A percentile compares a stretch with the other conserved stretches of the same genome.
Evolutionary conservation across 2,329 filamentous ascomycete genomes (phyloP).

Genomic region (Stachybotrys chartarum): DNA sequence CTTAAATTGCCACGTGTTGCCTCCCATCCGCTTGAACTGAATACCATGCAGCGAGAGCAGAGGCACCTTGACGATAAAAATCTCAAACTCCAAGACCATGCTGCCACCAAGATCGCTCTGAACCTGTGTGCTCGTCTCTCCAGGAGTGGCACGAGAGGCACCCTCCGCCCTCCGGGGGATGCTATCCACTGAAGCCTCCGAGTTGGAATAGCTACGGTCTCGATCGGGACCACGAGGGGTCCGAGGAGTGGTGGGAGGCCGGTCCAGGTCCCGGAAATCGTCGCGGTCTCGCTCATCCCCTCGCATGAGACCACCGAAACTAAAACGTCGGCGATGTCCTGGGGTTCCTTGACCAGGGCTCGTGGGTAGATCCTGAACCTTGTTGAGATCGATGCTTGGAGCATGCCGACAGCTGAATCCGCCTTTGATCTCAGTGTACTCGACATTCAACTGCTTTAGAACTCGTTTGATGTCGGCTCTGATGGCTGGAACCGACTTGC

Average conservation of each 20-base stretch:
- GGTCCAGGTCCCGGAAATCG: slow-evolving; percentile 57
- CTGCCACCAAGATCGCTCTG: slow-evolving; percentile 82
- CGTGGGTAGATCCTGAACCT: slow-evolving; percentile 55
- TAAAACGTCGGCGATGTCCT: slow-evolving; percentile 70
- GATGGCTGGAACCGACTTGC: slow-evolving; percentile 79
- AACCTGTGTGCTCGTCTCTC: slow-evolving; percentile 87
- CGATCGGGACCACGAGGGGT: slow-evolving; percentile 38
- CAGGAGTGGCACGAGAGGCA: slow-evolving; percentile 55
- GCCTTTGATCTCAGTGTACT: slow-evolving; percentile 85
- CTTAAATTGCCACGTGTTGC: slow-evolving; percentile 98
- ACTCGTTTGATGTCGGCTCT: slow-evolving; percentile 86
- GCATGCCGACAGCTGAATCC: slow-evolving; percentile 85
- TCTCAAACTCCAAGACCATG: slow-evolving; percentile 85
- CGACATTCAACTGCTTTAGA: slow-evolving; percentile 78
- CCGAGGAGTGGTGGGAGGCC: slow-evolving; percentile 31
- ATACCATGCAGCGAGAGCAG: slow-evolving; percentile 88
- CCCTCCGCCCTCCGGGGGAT: slow-evolving; percentile 46
- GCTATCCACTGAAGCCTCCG: slow-evolving; percentile 78
- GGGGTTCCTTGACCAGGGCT: slow-evolving; percentile 48
- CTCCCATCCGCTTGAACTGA: slow-evolving; percentile 94
- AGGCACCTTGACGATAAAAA: slow-evolving; percentile 95
- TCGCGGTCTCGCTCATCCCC: slow-evolving; percentile 60
- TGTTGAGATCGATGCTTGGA: slow-evolving; percentile 83
- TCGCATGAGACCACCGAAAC: slow-evolving; percentile 61
- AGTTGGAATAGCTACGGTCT: slow-evolving; percentile 76